These are phyloP conservation scores for Platanthera zijinensis DNA, from an alignment of 106 monocot genomes.

Conservation along the genomic window DNA sequence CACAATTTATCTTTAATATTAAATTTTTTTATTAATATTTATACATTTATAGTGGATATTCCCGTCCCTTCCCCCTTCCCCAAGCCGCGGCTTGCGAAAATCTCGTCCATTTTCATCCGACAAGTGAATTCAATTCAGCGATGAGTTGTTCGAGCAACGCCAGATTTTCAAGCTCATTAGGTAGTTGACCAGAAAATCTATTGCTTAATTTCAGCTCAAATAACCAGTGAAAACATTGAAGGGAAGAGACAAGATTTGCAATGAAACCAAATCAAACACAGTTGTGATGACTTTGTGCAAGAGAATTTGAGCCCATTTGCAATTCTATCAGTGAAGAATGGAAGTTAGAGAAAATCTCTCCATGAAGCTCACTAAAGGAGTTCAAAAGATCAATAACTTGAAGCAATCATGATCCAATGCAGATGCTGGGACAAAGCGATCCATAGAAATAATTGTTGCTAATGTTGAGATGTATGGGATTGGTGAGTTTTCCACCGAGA, in stretches of 20 bases:
- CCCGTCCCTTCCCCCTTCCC: no score
- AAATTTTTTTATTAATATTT: no score
- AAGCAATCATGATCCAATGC: slow-evolving; percentile 26
- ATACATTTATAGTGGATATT: no score
- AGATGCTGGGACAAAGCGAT: slow-evolving; percentile 24
- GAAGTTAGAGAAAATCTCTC: slow-evolving; percentile 21
- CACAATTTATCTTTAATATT: no score
- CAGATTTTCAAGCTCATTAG: slow-evolving; percentile 51
- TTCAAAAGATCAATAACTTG: slow-evolving; percentile 44
- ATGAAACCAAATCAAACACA: slow-evolving; percentile 33
- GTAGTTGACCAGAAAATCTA: slow-evolving; percentile 39
- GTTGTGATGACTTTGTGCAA: slow-evolving; percentile 43
- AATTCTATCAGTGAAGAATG: slow-evolving; percentile 27
- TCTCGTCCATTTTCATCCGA: no score
- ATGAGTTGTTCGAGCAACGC: slow-evolving; percentile 32
- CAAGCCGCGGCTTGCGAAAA: no score
- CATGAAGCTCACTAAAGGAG: slow-evolving; percentile 28
- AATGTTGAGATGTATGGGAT: slow-evolving; percentile 26
- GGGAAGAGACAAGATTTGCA: slow-evolving; percentile 38
- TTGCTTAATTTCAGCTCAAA: slow-evolving; percentile 32
- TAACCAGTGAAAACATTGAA: slow-evolving; percentile 34
- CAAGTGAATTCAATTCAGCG: slow-evolving; percentile 40
- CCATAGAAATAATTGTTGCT: slow-evolving; percentile 58
- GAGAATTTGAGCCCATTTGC: slow-evolving; percentile 31
- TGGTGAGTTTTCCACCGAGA: slow-evolving; percentile 5